Conservation (phyloP, 2,329 filamentous ascomycete species). For the Fusarium penzigii region DNA sequence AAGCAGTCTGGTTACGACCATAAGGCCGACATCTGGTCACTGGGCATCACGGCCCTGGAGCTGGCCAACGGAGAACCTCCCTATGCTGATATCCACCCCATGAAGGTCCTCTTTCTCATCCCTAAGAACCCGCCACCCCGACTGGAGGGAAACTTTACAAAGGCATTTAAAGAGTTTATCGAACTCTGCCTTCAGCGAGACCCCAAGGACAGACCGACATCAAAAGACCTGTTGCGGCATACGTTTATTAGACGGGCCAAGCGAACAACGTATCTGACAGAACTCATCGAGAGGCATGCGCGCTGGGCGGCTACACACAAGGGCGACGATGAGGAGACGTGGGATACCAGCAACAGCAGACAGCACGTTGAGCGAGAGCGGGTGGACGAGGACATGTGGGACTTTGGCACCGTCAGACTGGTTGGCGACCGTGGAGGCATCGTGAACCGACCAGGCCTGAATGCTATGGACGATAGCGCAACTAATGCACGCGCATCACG, state of each 20-base stretch:
- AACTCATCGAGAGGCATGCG: constrained; percentile 88
- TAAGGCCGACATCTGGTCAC: constrained; percentile 96
- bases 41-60: constrained; percentile 92
- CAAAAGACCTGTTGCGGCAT: constrained; percentile 84
- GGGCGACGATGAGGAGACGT: constrained; percentile 63
- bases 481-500: constrained; percentile 71
- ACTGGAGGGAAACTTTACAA: constrained; percentile 79
- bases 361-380: constrained; percentile 55
- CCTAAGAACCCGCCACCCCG: constrained; percentile 89
- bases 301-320: constrained; percentile 85
- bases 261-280: constrained; percentile 94
- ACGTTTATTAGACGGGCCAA: constrained; percentile 90
- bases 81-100: constrained; percentile 94
- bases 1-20: constrained; percentile 98
- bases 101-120: constrained; percentile 97
- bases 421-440: constrained; percentile 66
- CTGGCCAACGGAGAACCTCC: constrained; percentile 90
- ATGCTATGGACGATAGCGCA: constrained; percentile 77
- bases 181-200: constrained; percentile 85
- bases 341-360: constrained; percentile 57
- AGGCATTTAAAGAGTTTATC: constrained; percentile 81
- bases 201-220: constrained; percentile 83
- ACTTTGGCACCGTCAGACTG: constrained; percentile 92
- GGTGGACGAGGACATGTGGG: constrained; percentile 87
- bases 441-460: constrained; percentile 56